Conservation (phyloP, 2,329 filamentous ascomycete species). For the Akanthomyces uredinophilus region DNA sequence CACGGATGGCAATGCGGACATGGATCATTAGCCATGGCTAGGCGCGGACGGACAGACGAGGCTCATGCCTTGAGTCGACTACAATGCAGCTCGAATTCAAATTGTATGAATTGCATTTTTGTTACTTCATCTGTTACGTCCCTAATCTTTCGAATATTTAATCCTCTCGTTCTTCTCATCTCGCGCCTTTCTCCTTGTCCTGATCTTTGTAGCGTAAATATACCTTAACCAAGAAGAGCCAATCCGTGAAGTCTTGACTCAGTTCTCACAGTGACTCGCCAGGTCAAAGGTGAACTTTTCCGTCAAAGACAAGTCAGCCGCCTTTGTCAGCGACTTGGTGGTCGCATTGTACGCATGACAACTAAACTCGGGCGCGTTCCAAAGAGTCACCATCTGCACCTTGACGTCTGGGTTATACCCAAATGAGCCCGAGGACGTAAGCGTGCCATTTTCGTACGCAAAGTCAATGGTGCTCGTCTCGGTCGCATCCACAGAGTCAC, state of each 20-base stretch:
- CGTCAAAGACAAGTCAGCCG: background rate
- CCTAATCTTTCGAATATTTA: too few species aligned
- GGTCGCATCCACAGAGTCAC: background rate
- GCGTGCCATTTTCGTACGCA: background rate
- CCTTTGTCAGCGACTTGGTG: background rate
- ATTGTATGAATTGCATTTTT: too few species aligned
- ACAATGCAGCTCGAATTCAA: too few species aligned
- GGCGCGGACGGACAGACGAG: too few species aligned
- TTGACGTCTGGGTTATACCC: background rate
- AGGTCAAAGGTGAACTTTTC: background rate
- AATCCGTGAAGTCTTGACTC: background rate
- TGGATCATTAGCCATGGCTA: too few species aligned
- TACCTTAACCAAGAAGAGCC: background rate
- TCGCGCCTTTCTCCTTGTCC: too few species aligned
- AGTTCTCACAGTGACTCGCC: constrained; percentile 4
- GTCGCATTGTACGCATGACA: background rate
- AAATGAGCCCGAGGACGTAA: background rate
- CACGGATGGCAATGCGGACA: too few species aligned
- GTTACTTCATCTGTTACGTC: too few species aligned
- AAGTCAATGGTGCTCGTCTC: background rate
- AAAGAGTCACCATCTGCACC: background rate
- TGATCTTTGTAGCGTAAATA: too few species aligned
- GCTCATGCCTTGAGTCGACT: too few species aligned
- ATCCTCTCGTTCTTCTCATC: too few species aligned
- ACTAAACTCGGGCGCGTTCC: background rate